These are phyloP conservation scores for Nemania serpens DNA, from an alignment of 2,329 filamentous ascomycete species.

Conservation along the genomic window DNA sequence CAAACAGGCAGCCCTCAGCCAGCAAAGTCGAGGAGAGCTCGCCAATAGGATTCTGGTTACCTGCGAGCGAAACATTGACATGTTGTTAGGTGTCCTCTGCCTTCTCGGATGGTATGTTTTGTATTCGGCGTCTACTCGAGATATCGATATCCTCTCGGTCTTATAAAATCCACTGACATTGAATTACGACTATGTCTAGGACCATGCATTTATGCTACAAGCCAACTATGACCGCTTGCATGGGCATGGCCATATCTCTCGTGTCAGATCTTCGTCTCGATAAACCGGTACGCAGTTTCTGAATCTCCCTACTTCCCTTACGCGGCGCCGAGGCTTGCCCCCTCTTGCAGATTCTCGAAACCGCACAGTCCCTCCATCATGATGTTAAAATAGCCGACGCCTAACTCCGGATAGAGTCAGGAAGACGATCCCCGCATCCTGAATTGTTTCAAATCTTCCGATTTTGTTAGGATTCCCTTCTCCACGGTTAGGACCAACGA, in stretches of 20 bases:
- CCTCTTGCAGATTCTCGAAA: no score
- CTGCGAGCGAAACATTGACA: constrained; percentile 55
- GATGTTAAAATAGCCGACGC: not conserved
- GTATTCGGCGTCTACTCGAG: not conserved
- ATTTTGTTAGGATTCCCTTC: constrained; percentile 21
- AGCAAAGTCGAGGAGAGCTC: constrained; percentile 50
- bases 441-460: constrained; percentile 34
- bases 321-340: not conserved
- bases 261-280: constrained; percentile 54
- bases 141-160: not conserved
- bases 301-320: not conserved
- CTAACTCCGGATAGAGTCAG: constrained; percentile 8
- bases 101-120: constrained; percentile 51
- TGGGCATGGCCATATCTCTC: constrained; percentile 49
- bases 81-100: constrained; percentile 55
- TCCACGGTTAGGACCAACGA: constrained; percentile 38
- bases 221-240: constrained; percentile 51
- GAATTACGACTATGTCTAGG: constrained; percentile 26
- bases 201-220: constrained; percentile 44
- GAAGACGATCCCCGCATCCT: constrained; percentile 30
- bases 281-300: constrained; percentile 23
- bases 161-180: not conserved
- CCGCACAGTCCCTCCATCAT: not conserved
- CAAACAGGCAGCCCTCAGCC: constrained; percentile 47
- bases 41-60: constrained; percentile 53